Evolutionary conservation across 345 rosid genomes (phyloP), one percentile per base, ranked within the genome.

Genomic region (Pugionium cornutum): DNA sequence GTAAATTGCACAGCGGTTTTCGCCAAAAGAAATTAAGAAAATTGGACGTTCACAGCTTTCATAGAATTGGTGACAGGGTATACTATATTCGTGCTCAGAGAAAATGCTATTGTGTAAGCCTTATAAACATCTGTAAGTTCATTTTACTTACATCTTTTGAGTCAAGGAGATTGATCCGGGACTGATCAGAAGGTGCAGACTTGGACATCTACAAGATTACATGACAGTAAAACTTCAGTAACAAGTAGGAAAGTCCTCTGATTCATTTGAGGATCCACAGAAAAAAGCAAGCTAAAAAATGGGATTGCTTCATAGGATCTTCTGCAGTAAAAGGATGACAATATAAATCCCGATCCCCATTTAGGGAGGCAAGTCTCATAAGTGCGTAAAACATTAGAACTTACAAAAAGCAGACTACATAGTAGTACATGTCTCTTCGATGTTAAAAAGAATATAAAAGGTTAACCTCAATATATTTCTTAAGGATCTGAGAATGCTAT

Each of bases 161-260:
- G 82, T 92, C 98, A 42, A 92, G 97, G 67, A 92, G 95, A 81
- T 92, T 89, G 80, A 89, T 89, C 67, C 95, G 78, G 39, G 98
- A 89, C 81, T 82, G 95, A 75, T 92, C 98, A 47, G 95, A 87
- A 64, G 89, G 85, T 60, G 89, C 89, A 75, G 98, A 92, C 82
- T 92, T 92, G 35, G 95, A 92, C 98, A 89, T 92, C 98, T 92
- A 76, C 48, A 80, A 68, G 57, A 77, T 83, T 71, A 40, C 51
- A 73, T 10, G 3, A 52, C 50, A 59, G 48, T 30, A 49, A 11
- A 40, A 65, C 35, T 61, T 42, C n/a, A 51, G 40, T 7, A 51
- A 72, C 0, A 28, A 33, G 33, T 49, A 47, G 5, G 27, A 55
- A 7, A 36, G 37, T 62, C 18, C 3, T 45, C 25, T 44, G 2